Evolutionary conservation across 305 asterid species (phyloP).

Genomic region (Solanum hybrid): DNA sequence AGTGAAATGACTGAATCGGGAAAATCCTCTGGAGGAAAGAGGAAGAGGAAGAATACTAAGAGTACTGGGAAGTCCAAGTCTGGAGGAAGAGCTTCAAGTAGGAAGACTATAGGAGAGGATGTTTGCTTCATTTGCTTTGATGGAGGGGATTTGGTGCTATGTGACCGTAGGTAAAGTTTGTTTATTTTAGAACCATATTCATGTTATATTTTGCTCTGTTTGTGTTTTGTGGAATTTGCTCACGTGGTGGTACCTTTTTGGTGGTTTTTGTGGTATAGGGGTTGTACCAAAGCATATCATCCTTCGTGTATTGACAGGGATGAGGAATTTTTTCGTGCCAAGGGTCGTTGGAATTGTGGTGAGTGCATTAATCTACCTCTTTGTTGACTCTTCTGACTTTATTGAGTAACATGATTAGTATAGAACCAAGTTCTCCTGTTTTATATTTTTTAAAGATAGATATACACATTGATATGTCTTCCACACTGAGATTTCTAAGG

Average conservation of each 20-base stretch:
- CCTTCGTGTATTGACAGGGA: constrained; percentile 89
- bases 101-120: constrained; percentile 66
- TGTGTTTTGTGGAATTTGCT: background rate
- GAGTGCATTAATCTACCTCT: constrained; percentile 15
- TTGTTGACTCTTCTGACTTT: background rate
- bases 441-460: background rate
- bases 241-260: background rate
- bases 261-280: constrained; percentile 40
- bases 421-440: background rate
- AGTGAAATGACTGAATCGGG: constrained; percentile 55
- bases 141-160: constrained; percentile 91
- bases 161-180: constrained; percentile 76
- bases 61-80: constrained; percentile 37
- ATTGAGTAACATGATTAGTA: background rate
- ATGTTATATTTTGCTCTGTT: background rate
- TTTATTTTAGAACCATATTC: background rate
- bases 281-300: constrained; percentile 96
- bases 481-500: background rate
- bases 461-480: background rate
- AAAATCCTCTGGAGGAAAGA: constrained; percentile 60
- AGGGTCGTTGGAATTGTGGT: constrained; percentile 99
- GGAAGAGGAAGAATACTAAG: constrained; percentile 53
- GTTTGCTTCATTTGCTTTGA: constrained; percentile 99
- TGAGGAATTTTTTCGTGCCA: constrained; percentile 82
- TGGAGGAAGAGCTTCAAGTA: constrained; percentile 34